Base-by-base conservation (phyloP, 192 early-diverging fungal genomes). In the Mortierella claussenii region DNA sequence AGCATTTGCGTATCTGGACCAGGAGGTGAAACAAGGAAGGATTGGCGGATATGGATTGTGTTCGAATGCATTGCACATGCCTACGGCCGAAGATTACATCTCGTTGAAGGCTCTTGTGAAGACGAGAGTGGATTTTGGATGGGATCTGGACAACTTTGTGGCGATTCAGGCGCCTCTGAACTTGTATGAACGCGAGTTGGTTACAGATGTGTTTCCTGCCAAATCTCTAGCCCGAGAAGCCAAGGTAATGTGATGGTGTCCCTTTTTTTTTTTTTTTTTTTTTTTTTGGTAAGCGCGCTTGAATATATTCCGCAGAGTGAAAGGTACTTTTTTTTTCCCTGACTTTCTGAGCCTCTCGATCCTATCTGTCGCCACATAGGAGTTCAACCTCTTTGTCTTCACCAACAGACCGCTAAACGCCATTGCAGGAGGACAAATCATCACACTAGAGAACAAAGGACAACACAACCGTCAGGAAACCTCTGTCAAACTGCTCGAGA, bases 131-230 rank as follows among this genome's bases (percentile, higher is more conserved):
- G 65, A 76, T 36, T 76, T 76, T 48, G 64, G 64, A 10, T 76
- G 73, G 73, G 62, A 80, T 11, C 30, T 54, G 2, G 66, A 80
- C 11, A 83, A 91, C 57, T 87, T 94, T 59, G 62, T 82, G 31
- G 87, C 86, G 0, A 79, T 91, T n/a, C 70, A 93, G 64, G 84
- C 83, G 30, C 93, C 93, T 4, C 83, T 93, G 62, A 94, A 94
- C 55, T 30, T 94, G 34, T 93, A 89, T 82, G 93, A 94, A 55
- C 78, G 83, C 17, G 87, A 91, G 11, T 48, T 87, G 46, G 71
- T 88, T 49, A 60, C 64, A 17, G 65, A 67, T 65, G 58, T 49
- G 2, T 56, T 37, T n/a, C 68, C 69, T 0, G 45, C 63, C 42
- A 74, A 75, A 42, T 75, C 61, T 1, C 42, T 85, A n/a, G 78